Conservation (phyloP, 2,329 filamentous ascomycete genomes). For the Cercospora brassicicola region DNA sequence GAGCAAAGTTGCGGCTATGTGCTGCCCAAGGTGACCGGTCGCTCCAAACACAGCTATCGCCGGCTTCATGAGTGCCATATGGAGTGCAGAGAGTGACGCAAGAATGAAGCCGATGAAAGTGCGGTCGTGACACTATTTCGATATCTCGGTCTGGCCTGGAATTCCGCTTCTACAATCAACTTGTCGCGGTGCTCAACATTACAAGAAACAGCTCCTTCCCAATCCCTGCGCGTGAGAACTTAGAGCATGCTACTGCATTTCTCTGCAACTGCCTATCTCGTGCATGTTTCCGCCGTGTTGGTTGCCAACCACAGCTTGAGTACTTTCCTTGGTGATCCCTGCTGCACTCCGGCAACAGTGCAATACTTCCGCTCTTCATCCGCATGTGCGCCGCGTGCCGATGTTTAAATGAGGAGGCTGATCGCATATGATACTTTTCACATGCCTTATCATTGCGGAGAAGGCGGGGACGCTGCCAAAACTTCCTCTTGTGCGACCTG, state of each 20-base stretch:
- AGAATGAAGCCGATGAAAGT: neutral
- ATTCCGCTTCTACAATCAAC: neutral
- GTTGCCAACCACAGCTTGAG: neutral
- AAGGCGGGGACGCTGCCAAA: constrained; percentile 2
- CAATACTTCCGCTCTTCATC: neutral
- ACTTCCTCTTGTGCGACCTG: constrained; percentile 6
- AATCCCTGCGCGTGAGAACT: neutral
- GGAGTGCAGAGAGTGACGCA: neutral
- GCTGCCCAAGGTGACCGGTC: constrained; percentile 5
- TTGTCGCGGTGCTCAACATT: neutral
- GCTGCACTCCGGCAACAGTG: neutral
- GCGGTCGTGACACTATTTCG: neutral
- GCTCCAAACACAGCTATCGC: constrained; percentile 14
- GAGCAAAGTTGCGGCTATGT: constrained; percentile 6
- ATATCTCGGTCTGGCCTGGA: neutral
- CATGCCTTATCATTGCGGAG: constrained; percentile 7
- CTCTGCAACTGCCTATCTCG: neutral
- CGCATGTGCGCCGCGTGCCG: neutral
- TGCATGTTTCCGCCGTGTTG: neutral
- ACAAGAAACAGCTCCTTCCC: neutral
- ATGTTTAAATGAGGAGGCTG: neutral
- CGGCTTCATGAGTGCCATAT: constrained; percentile 4
- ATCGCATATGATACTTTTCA: constrained; percentile 4
- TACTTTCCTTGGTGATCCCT: neutral
- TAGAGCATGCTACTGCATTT: neutral